Percentiles rank a stretch among this genome's conserved stretches.
Conservation (phyloP, 257 asterid genomes). For the Leonotis leonurus region DNA sequence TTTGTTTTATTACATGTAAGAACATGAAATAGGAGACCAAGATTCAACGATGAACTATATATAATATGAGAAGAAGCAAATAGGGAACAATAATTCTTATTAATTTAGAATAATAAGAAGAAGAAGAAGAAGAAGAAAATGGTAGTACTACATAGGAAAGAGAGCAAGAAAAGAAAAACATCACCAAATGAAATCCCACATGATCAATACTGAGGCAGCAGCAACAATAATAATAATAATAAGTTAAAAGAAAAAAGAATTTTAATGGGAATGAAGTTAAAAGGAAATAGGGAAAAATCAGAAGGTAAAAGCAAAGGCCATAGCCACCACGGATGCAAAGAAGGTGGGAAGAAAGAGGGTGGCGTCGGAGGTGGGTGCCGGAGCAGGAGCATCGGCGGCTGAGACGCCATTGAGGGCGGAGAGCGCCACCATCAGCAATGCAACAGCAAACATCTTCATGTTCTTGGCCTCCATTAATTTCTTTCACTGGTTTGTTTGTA, state of each 20-base stretch:
- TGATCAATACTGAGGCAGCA: neutral
- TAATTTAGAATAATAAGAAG: neutral
- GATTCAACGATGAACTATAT: too few species aligned
- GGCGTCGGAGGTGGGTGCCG: constrained; percentile 49
- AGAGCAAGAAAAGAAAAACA: neutral
- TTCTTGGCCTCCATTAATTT: constrained; percentile 22
- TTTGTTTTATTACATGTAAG: too few species aligned
- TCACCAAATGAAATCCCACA: neutral
- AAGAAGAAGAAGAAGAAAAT: too few species aligned
- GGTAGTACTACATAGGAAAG: neutral
- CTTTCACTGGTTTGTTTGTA: too few species aligned
- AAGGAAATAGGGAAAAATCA: neutral
- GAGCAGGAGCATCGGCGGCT: constrained; percentile 52
- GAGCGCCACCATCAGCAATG: constrained; percentile 34
- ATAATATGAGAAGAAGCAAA: too few species aligned
- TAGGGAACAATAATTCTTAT: neutral
- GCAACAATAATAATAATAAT: neutral
- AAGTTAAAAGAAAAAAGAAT: neutral
- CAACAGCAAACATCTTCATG: constrained; percentile 35
- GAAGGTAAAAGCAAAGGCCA: constrained; percentile 27
- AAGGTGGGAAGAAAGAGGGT: constrained; percentile 38
- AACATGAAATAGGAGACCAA: too few species aligned
- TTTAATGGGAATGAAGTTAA: neutral
- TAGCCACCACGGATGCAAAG: constrained; percentile 34
- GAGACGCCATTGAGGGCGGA: constrained; percentile 39